Conservation (phyloP, 75 land plant genomes). For the Pinus tabuliformis region DNA sequence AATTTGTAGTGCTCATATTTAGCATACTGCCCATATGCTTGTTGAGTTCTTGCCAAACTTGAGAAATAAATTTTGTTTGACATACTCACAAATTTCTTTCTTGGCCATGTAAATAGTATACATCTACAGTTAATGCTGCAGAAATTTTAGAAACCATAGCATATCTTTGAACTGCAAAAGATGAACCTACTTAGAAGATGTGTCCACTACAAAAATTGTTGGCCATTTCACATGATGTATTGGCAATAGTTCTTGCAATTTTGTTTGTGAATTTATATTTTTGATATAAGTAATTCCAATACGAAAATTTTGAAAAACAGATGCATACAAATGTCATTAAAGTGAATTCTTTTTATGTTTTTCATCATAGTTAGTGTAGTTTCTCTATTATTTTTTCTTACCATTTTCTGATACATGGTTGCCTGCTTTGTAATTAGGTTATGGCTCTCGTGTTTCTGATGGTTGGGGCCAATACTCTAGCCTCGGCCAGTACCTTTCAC, state of each 20-base stretch:
- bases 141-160: not conserved
- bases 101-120: not conserved
- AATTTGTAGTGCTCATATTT: not conserved
- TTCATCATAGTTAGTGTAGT: not conserved
- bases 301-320: not conserved
- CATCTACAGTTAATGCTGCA: not conserved
- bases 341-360: not conserved
- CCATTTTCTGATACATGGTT: not conserved
- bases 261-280: not conserved
- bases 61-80: not conserved
- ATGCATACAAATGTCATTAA: not conserved
- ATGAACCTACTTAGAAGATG: not conserved
- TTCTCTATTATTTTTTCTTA: not conserved
- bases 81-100: not conserved
- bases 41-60: not conserved
- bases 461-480: not conserved
- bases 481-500: not conserved
- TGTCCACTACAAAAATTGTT: not conserved
- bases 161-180: not conserved
- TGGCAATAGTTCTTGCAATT: not conserved
- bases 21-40: not conserved
- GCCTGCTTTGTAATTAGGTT: not conserved
- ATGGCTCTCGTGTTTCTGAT: constrained; percentile 1
- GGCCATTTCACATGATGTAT: not conserved
- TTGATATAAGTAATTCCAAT: not conserved